These are phyloP conservation scores for Microstroma glucosiphilum DNA, from an alignment of 1,284 basidiomycete species.

Conservation along the genomic window DNA sequence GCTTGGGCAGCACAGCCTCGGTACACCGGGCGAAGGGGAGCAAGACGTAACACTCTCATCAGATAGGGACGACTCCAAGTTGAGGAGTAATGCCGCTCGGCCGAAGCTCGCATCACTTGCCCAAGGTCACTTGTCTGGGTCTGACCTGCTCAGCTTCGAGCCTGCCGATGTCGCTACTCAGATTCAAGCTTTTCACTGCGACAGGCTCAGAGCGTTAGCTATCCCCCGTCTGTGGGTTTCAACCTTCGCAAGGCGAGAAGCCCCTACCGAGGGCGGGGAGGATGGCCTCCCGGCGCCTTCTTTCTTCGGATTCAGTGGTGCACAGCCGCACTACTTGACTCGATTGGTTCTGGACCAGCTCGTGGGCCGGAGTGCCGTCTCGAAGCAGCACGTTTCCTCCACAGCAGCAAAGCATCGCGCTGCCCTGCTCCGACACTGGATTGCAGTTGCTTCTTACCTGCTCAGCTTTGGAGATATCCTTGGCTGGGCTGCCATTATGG, in stretches of 20 bases:
- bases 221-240: neutral
- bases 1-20: neutral
- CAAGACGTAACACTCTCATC: neutral
- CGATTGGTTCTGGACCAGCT: conserved; percentile 37
- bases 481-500: conserved; percentile 42
- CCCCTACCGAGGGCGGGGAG: neutral
- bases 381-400: neutral
- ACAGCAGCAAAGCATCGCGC: conserved; percentile 31
- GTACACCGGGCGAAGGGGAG: neutral
- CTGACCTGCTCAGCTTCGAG: conserved; percentile 30
- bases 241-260: neutral
- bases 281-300: neutral
- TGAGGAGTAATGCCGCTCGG: neutral
- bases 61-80: too few species aligned
- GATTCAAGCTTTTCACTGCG: conserved; percentile 42
- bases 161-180: conserved; percentile 45
- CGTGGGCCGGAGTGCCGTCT: conserved; percentile 10
- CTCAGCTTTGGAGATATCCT: conserved; percentile 31
- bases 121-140: conserved; percentile 4
- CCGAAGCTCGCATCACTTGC: conserved; percentile 12
- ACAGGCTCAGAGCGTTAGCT: conserved; percentile 13
- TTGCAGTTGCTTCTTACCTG: conserved; percentile 36
- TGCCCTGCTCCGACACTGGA: conserved; percentile 44
- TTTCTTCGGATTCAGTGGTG: conserved; percentile 40
- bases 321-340: conserved; percentile 40